Percentiles rank a stretch among this genome's conserved stretches.
Conservation (phyloP, 106 monocot genomes). For the Hemerocallis citrina region DNA sequence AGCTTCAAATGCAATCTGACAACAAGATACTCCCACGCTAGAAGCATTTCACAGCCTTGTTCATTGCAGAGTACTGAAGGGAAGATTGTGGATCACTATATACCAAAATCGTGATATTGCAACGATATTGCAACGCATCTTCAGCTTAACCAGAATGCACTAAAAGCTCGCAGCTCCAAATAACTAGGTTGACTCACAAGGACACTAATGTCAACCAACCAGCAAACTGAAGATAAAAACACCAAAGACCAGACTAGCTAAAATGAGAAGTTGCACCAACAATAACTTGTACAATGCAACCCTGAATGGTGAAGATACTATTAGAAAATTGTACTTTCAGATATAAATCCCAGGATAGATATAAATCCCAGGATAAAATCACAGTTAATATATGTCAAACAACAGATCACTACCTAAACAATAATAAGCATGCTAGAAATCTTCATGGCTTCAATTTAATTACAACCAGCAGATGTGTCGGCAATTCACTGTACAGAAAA, state of each 20-base stretch:
- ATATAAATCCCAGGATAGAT: too few species aligned
- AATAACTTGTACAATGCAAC: not conserved
- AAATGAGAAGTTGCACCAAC: not conserved
- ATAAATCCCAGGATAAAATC: too few species aligned
- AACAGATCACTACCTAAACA: not conserved
- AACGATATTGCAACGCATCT: not conserved
- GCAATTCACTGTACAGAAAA: slow-evolving; percentile 1
- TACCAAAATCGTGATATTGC: not conserved
- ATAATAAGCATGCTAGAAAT: not conserved
- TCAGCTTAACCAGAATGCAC: not conserved
- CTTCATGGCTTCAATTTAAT: slow-evolving; percentile 9
- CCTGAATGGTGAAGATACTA: not conserved
- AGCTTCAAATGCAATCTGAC: slow-evolving; percentile 9
- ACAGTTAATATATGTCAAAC: not conserved
- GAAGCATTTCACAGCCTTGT: slow-evolving; percentile 1
- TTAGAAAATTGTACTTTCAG: not conserved
- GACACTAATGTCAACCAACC: not conserved
- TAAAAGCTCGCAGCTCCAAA: not conserved
- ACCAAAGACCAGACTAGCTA: not conserved
- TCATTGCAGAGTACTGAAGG: not conserved
- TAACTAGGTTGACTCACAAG: not conserved
- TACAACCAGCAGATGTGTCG: slow-evolving; percentile 11
- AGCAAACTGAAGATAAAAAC: not conserved
- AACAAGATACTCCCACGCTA: not conserved
- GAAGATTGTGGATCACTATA: not conserved